Base-by-base conservation (phyloP, 2,329 filamentous ascomycete species). In the Xylariaceae sp. region DNA sequence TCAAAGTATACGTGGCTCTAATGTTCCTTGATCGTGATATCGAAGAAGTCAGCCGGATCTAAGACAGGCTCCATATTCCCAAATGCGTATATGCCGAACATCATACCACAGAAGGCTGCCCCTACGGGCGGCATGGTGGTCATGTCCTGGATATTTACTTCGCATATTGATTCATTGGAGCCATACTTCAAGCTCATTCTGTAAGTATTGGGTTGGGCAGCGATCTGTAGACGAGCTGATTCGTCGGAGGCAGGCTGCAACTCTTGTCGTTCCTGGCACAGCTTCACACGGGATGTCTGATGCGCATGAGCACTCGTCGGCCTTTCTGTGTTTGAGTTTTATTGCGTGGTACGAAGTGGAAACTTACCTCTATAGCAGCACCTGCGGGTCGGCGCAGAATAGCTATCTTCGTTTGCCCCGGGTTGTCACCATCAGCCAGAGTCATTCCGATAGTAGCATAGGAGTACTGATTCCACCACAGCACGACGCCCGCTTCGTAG, bases 381-480 rank as follows among this genome's bases (percentile, higher is more conserved):
- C 11, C 22, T 26, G 22, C 6, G 22, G 22, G 22, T 11, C 11
- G 6, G 22, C 11, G 22, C 11, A 6, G 22, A 6, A 26, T 11
- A 26, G 11, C 11, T 11, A 26, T 26, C 22, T 26, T 11, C 6
- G 11, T 6, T 26, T 26, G 6, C 22, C 22, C 11, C 22, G 6
- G 6, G 11, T 41, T 40, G 7, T 38, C 24, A 11, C 9, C 12
- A 33, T 54, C 52, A 4, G 49, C 41, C 2, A 56, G 39, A 3
- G 54, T 53, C 1, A 66, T 33, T 17, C 60, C 60, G 12, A 61
- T 50, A 0, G 61, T 53, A 66, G 40, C 60, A 61, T 50, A 0
- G 61, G 53, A 66, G 40, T 61, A 65, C 8, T 74, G 69, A 34
- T 69, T 77, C 71, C 73, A 77, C 68, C 72, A 80, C 0, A 79